Percentiles rank a stretch among this genome's conserved stretches.
phyloP scores from a whole-genome alignment of 768 basidiomycete genomes.

The Russula earlei region DNA sequence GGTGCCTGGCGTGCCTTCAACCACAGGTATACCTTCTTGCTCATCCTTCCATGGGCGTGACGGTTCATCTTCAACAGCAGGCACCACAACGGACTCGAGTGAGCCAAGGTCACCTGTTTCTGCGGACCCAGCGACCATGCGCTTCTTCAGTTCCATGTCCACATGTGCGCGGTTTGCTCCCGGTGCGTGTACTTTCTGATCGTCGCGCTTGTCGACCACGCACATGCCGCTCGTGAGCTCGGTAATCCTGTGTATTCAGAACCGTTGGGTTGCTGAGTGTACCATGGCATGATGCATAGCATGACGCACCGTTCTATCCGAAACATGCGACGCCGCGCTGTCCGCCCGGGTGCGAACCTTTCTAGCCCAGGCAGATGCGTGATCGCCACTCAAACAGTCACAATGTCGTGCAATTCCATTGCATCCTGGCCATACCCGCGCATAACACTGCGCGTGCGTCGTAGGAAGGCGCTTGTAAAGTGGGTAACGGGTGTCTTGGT shows the following conservation, averaged over 20 bases:
- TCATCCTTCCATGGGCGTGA: background rate
- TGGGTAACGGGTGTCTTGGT: constrained; percentile 55
- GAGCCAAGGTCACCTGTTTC: too few species aligned
- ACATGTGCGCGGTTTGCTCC: too few species aligned
- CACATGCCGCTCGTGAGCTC: constrained; percentile 84
- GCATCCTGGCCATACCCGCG: constrained; percentile 70
- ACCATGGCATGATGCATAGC: background rate
- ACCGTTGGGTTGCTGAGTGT: background rate
- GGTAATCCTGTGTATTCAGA: constrained; percentile 40
- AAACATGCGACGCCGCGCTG: constrained; percentile 22
- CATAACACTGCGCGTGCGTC: constrained; percentile 72
- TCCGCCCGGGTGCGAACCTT: constrained; percentile 46
- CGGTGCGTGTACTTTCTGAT: too few species aligned
- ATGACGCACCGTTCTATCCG: constrained; percentile 15
- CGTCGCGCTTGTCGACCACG: too few species aligned
- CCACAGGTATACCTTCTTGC: too few species aligned
- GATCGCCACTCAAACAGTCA: constrained; percentile 82
- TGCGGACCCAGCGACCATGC: too few species aligned
- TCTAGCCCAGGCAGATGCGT: constrained; percentile 42
- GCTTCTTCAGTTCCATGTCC: too few species aligned
- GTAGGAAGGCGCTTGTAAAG: constrained; percentile 75
- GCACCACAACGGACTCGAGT: constrained; percentile 44
- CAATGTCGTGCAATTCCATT: constrained; percentile 87
- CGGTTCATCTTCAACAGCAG: constrained; percentile 37
- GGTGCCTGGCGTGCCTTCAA: too few species aligned